Evolutionary conservation across 257 asterid species (phyloP).

Genomic region (Solanum ahanhuiri): DNA sequence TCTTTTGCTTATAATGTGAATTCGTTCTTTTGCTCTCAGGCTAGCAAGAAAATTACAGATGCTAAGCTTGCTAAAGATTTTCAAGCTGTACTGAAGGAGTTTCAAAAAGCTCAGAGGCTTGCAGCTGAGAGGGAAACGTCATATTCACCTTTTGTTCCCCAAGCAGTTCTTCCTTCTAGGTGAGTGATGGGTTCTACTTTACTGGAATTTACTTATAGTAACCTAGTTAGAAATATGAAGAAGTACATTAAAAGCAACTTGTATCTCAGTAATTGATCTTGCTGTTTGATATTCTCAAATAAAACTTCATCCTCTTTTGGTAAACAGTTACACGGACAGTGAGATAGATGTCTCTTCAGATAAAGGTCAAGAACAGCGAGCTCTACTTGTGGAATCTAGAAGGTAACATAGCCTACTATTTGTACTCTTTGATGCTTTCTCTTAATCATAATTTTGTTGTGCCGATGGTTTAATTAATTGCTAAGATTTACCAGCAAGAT

Average conservation of each 20-base stretch:
- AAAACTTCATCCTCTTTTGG: neutral
- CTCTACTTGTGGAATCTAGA: slow-evolving; percentile 59
- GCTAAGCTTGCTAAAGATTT: slow-evolving; percentile 96
- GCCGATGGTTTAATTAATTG: neutral
- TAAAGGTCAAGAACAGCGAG: slow-evolving; percentile 42
- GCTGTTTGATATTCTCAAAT: neutral
- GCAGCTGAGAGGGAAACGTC: slow-evolving; percentile 52
- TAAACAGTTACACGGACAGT: slow-evolving; percentile 46
- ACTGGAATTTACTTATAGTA: neutral
- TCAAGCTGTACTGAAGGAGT: slow-evolving; percentile 84
- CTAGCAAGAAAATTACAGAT: slow-evolving; percentile 81
- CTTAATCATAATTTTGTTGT: neutral
- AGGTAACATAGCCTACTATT: slow-evolving; percentile 30
- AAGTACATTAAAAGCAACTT: neutral
- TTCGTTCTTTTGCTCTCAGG: slow-evolving; percentile 26
- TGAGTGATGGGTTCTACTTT: slow-evolving; percentile 1
- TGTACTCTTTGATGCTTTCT: neutral
- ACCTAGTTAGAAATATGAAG: neutral
- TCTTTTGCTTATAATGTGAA: neutral
- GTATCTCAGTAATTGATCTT: neutral
- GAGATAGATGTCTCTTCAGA: slow-evolving; percentile 39
- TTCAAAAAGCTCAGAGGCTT: slow-evolving; percentile 47
- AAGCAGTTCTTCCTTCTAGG: slow-evolving; percentile 50
- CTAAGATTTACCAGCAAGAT: neutral
- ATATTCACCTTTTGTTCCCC: slow-evolving; percentile 51